Evolutionary conservation across 1,139 yeast species (phyloP).

Genomic region (Magnusiomyces suaveolens): DNA sequence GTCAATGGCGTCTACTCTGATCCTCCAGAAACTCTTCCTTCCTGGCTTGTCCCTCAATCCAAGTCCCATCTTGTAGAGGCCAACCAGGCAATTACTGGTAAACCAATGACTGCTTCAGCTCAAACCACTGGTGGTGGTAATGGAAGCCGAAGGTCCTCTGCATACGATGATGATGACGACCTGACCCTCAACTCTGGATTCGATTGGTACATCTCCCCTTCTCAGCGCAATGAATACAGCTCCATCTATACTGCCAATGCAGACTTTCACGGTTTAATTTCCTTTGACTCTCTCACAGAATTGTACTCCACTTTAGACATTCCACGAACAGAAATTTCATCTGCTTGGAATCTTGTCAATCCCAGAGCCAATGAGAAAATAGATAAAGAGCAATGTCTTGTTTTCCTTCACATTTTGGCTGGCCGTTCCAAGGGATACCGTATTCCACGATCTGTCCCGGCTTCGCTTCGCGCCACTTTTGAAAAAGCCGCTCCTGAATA

Average conservation of each 20-base stretch:
- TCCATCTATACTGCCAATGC: slow-evolving; percentile 64
- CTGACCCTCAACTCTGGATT: slow-evolving; percentile 55
- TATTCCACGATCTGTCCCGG: slow-evolving; percentile 92
- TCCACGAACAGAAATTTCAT: slow-evolving; percentile 77
- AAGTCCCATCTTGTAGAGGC: slow-evolving; percentile 80
- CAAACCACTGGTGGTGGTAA: background rate
- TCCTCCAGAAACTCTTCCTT: slow-evolving; percentile 68
- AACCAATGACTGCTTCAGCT: slow-evolving; percentile 7
- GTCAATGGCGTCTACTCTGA: slow-evolving; percentile 61
- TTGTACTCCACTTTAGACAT: slow-evolving; percentile 62
- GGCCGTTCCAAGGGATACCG: slow-evolving; percentile 82
- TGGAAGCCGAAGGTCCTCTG: slow-evolving; percentile 20
- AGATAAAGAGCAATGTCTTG: slow-evolving; percentile 86
- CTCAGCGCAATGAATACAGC: slow-evolving; percentile 70
- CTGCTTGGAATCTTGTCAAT: slow-evolving; percentile 92
- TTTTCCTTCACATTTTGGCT: slow-evolving; percentile 79
- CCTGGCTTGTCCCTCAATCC: slow-evolving; percentile 85
- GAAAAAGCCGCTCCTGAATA: slow-evolving; percentile 78
- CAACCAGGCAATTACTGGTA: slow-evolving; percentile 46
- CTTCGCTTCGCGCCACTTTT: slow-evolving; percentile 81
- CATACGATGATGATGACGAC: slow-evolving; percentile 45
- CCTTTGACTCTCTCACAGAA: slow-evolving; percentile 59
- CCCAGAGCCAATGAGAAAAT: slow-evolving; percentile 81
- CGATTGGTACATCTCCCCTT: slow-evolving; percentile 94
- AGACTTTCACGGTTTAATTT: slow-evolving; percentile 75